phyloP scores from a whole-genome alignment of 345 rosid species.

The Syzygium grande region DNA sequence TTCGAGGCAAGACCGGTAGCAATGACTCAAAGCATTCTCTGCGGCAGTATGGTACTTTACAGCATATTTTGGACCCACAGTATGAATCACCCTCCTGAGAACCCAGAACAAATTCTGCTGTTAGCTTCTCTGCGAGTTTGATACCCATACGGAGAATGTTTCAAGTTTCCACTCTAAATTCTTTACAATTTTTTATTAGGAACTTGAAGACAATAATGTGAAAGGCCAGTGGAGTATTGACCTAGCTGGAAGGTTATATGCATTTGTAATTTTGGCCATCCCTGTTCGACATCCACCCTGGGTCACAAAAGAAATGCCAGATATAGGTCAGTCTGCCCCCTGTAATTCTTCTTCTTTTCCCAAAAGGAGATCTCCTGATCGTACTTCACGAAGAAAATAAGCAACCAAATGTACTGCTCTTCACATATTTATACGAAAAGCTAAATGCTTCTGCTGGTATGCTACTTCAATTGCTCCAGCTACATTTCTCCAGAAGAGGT shows the following conservation, averaged over 20 bases:
- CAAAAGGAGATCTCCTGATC: neutral
- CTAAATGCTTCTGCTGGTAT: neutral
- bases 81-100: slow-evolving; percentile 77
- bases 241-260: slow-evolving; percentile 98
- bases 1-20: slow-evolving; percentile 95
- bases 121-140: neutral
- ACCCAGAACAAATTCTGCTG: slow-evolving; percentile 1
- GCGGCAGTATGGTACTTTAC: slow-evolving; percentile 98
- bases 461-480: neutral
- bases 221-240: slow-evolving; percentile 2
- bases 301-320: slow-evolving; percentile 8
- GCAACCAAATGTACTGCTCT: neutral
- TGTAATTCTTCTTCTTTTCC: neutral
- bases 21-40: slow-evolving; percentile 97
- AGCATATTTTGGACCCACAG: slow-evolving; percentile 98
- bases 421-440: neutral
- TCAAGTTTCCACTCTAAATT: neutral
- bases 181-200: neutral
- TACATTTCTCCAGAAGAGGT: neutral
- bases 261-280: slow-evolving; percentile 91
- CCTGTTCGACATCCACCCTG: slow-evolving; percentile 99
- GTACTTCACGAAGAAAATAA: neutral
- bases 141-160: neutral
- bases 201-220: neutral
- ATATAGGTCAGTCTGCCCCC: neutral